Percentiles rank a stretch among this genome's conserved stretches.
Evolutionary conservation across 2,329 filamentous ascomycete genomes (phyloP).

Genomic region (Fusarium sp.): DNA sequence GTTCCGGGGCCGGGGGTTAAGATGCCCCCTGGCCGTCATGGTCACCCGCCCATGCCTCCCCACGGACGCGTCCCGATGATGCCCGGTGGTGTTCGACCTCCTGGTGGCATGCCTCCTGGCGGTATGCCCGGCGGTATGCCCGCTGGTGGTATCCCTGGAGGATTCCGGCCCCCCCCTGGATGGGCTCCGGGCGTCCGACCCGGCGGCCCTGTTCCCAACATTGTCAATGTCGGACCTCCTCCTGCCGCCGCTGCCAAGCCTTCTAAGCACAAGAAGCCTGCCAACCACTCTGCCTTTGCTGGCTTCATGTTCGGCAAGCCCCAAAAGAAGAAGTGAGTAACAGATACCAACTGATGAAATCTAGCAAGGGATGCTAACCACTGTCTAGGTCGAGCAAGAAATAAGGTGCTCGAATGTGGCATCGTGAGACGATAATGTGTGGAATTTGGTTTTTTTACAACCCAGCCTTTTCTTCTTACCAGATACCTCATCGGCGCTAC

Average conservation of each 20-base stretch:
- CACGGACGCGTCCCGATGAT: constrained; percentile 18
- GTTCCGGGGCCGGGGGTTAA: constrained; percentile 38
- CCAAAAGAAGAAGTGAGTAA: constrained; percentile 48
- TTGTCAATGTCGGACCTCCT: constrained; percentile 38
- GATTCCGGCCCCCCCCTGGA: constrained; percentile 33
- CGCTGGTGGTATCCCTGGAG: constrained; percentile 26
- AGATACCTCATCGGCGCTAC: constrained; percentile 43
- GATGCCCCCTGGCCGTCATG: constrained; percentile 30
- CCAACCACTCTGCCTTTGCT: constrained; percentile 29
- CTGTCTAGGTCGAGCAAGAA: constrained; percentile 38
- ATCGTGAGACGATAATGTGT: constrained; percentile 37
- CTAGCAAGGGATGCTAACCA: constrained; percentile 10
- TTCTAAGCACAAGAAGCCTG: constrained; percentile 41
- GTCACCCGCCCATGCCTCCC: constrained; percentile 14
- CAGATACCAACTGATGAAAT: neutral
- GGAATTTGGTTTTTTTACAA: constrained; percentile 28
- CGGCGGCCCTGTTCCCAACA: constrained; percentile 23
- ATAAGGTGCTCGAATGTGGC: constrained; percentile 21
- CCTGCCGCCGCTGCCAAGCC: constrained; percentile 16
- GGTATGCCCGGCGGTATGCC: constrained; percentile 13
- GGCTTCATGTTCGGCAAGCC: constrained; percentile 47
- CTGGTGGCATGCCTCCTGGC: constrained; percentile 4
- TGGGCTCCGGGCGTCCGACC: constrained; percentile 22
- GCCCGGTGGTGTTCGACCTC: constrained; percentile 27
- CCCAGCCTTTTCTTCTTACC: constrained; percentile 36